phyloP scores from a whole-genome alignment of 1,284 basidiomycete genomes.

The Fomitiporia mediterranea region DNA sequence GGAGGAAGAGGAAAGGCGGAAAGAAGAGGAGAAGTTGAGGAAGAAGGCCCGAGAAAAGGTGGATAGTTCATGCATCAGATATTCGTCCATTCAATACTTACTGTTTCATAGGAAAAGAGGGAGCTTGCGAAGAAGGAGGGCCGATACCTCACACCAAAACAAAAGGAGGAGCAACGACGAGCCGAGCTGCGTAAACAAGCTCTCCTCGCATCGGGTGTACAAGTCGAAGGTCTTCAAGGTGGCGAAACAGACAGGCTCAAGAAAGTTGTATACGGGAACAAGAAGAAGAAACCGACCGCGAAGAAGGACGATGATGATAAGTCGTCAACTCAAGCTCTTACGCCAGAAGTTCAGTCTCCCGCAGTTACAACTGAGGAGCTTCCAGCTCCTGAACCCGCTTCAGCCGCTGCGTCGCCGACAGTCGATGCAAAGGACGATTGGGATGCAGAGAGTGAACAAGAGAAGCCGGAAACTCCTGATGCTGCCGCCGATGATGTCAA shows the following conservation, averaged over 20 bases:
- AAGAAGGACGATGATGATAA: constrained; percentile 22
- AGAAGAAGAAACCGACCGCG: constrained; percentile 60
- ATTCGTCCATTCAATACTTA: constrained; percentile 1
- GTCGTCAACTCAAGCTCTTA: constrained; percentile 23
- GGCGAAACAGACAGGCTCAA: constrained; percentile 50
- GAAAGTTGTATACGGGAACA: constrained; percentile 78
- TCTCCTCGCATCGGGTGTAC: constrained; percentile 83
- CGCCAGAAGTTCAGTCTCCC: constrained; percentile 26
- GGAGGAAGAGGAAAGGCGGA: constrained; percentile 72
- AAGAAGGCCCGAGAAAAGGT: constrained; percentile 93
- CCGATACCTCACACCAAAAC: constrained; percentile 87
- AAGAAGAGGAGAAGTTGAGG: constrained; percentile 80
- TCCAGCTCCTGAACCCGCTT: constrained; percentile 44
- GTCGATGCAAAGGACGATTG: constrained; percentile 73
- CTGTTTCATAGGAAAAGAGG: constrained; percentile 60
- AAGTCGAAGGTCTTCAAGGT: constrained; percentile 82
- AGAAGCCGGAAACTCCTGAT: constrained; percentile 30
- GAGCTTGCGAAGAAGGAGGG: constrained; percentile 90
- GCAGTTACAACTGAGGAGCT: constrained; percentile 19
- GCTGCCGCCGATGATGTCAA: constrained; percentile 46
- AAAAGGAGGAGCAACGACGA: constrained; percentile 90
- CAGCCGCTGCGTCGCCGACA: constrained; percentile 34
- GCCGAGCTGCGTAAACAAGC: constrained; percentile 92
- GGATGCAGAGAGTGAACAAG: constrained; percentile 72
- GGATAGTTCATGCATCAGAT: constrained; percentile 30